Evolutionary conservation across 1,284 basidiomycete genomes (phyloP).

Genomic region (Exobasidium rhododendri): DNA sequence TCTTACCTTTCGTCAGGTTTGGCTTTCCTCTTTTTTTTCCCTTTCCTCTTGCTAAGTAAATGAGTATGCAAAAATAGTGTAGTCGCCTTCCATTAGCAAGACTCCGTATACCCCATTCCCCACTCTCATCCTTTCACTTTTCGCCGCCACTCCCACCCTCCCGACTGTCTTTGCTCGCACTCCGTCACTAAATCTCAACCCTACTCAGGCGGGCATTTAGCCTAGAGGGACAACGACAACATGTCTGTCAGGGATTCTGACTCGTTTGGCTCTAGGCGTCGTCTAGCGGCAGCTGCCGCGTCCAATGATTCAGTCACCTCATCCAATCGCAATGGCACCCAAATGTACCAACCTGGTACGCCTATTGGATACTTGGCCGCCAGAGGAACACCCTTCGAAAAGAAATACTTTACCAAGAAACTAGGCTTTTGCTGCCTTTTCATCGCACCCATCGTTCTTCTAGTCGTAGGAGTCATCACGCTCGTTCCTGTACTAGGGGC

Average conservation of each 20-base stretch:
- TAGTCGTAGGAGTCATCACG: conserved; percentile 45
- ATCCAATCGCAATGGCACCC: background rate
- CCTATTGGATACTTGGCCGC: conserved; percentile 29
- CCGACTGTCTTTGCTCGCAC: too few species aligned
- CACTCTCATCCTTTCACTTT: too few species aligned
- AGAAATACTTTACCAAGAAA: conserved; percentile 50
- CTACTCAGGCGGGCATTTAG: too few species aligned
- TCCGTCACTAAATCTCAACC: too few species aligned
- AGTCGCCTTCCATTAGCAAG: too few species aligned
- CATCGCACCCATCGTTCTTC: conserved; percentile 36
- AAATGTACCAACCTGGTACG: conserved; percentile 19
- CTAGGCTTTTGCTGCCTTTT: conserved; percentile 47
- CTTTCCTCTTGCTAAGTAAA: too few species aligned
- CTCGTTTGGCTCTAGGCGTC: background rate
- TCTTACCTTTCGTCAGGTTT: too few species aligned
- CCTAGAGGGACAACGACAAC: too few species aligned
- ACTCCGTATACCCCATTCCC: too few species aligned
- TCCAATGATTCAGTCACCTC: background rate
- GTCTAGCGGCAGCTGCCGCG: background rate
- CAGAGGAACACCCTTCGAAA: conserved; percentile 50
- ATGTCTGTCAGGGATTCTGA: background rate
- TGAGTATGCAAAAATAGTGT: too few species aligned
- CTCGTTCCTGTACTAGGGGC: conserved; percentile 53
- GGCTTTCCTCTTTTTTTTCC: too few species aligned
- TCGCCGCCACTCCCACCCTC: too few species aligned